Evolutionary conservation across 2,329 filamentous ascomycete species (phyloP).

Genomic region (Septoria petroselini): DNA sequence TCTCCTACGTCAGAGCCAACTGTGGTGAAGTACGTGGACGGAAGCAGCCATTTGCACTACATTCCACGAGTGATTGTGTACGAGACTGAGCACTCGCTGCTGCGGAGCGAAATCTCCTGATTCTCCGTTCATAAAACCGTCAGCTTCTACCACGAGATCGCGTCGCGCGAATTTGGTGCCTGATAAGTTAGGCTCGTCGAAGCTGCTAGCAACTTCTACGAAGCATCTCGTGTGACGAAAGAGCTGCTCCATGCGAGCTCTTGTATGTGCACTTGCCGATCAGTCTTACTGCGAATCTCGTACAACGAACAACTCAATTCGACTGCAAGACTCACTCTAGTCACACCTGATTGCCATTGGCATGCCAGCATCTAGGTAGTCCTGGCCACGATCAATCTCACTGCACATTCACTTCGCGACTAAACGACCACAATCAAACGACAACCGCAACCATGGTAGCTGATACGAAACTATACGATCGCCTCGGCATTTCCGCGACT

Average conservation of each 20-base stretch:
- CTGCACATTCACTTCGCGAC: background rate
- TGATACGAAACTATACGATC: constrained; percentile 93
- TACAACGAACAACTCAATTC: constrained; percentile 9
- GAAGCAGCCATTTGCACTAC: too few relatives aligned
- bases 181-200: constrained; percentile 7
- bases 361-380: background rate
- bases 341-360: constrained; percentile 10
- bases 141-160: too few relatives aligned
- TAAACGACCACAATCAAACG: constrained; percentile 1
- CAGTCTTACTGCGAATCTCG: constrained; percentile 1
- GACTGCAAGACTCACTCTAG: constrained; percentile 3
- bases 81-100: too few relatives aligned
- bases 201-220: constrained; percentile 12
- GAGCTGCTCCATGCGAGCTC: background rate
- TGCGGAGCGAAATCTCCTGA: too few relatives aligned
- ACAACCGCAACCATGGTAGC: constrained; percentile 66
- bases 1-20: too few relatives aligned
- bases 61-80: too few relatives aligned
- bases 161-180: background rate
- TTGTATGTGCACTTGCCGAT: constrained; percentile 3
- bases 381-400: constrained; percentile 4
- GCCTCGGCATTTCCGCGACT: constrained; percentile 71
- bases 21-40: too few relatives aligned
- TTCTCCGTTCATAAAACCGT: too few relatives aligned
- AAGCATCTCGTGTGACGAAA: constrained; percentile 8